phyloP scores from a whole-genome alignment of 495 filamentous ascomycete genomes.

The Parmelia sp. region DNA sequence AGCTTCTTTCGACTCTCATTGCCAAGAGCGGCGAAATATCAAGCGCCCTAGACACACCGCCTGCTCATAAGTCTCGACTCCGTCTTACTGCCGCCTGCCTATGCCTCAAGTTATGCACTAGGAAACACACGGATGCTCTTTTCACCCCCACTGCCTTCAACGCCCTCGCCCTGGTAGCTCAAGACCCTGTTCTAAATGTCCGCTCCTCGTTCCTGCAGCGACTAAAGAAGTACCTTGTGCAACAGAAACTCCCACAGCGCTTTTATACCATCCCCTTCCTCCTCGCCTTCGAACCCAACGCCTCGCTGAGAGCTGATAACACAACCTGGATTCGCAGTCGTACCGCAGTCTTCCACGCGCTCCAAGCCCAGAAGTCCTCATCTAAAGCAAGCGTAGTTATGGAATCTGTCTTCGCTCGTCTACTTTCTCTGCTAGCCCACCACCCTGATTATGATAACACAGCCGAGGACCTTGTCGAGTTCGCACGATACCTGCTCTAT shows the following conservation, averaged over 20 bases:
- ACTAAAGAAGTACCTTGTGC: slow-evolving; percentile 77
- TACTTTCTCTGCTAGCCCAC: slow-evolving; percentile 83
- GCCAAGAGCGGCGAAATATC: slow-evolving; percentile 70
- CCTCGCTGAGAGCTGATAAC: slow-evolving; percentile 59
- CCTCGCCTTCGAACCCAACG: slow-evolving; percentile 78
- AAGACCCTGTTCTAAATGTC: slow-evolving; percentile 68
- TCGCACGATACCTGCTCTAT: slow-evolving; percentile 79
- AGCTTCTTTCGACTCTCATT: slow-evolving; percentile 69
- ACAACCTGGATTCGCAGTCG: slow-evolving; percentile 87
- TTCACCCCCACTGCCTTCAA: slow-evolving; percentile 71
- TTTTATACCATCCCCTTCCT: slow-evolving; percentile 88
- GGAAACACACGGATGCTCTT: slow-evolving; percentile 67
- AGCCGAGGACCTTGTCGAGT: slow-evolving; percentile 65
- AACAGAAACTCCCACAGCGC: slow-evolving; percentile 59
- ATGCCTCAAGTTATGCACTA: slow-evolving; percentile 74
- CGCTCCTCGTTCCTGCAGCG: slow-evolving; percentile 71
- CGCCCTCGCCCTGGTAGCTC: slow-evolving; percentile 65
- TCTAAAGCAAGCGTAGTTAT: slow-evolving; percentile 53
- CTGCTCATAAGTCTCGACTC: slow-evolving; percentile 64
- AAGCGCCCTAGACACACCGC: slow-evolving; percentile 66
- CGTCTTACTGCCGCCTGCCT: slow-evolving; percentile 76
- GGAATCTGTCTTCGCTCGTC: slow-evolving; percentile 77
- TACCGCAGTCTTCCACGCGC: slow-evolving; percentile 40
- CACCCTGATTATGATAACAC: slow-evolving; percentile 81
- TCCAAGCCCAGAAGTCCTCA: slow-evolving; percentile 30